A percentile compares a stretch with the other conserved stretches of the same genome.
phyloP scores from a whole-genome alignment of 2,329 filamentous ascomycete genomes.

The Diaporthe velutina region DNA sequence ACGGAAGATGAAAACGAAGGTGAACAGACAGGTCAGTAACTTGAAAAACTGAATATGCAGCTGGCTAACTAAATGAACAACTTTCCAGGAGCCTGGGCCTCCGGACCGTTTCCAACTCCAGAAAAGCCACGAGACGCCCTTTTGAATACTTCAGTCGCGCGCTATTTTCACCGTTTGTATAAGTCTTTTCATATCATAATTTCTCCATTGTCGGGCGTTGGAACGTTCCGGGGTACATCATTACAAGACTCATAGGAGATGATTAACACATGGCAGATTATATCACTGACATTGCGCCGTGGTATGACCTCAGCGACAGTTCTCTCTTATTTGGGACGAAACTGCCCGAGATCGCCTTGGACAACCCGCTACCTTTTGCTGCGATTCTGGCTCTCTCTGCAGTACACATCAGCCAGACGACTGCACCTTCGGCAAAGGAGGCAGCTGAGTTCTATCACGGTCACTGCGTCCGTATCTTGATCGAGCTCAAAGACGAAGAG shows the following conservation, averaged over 20 bases:
- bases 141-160: not conserved
- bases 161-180: constrained; percentile 8
- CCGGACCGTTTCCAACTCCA: not conserved
- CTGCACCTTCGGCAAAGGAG: constrained; percentile 44
- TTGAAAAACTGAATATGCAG: not conserved
- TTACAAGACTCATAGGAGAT: no score
- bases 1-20: not conserved
- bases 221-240: no score
- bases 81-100: not conserved
- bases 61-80: not conserved
- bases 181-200: no score
- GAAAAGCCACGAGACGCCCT: not conserved
- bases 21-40: not conserved
- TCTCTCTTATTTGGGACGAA: not conserved
- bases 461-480: constrained; percentile 53
- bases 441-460: constrained; percentile 56
- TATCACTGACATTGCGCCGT: not conserved
- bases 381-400: constrained; percentile 60
- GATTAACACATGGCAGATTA: no score
- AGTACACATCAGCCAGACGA: constrained; percentile 53
- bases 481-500: not conserved
- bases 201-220: no score
- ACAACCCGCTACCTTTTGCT: constrained; percentile 57
- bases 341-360: constrained; percentile 41
- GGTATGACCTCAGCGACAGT: constrained; percentile 14